Evolutionary conservation across 1,284 basidiomycete species (phyloP).

Genomic region (Fomitiporia mediterranea): DNA sequence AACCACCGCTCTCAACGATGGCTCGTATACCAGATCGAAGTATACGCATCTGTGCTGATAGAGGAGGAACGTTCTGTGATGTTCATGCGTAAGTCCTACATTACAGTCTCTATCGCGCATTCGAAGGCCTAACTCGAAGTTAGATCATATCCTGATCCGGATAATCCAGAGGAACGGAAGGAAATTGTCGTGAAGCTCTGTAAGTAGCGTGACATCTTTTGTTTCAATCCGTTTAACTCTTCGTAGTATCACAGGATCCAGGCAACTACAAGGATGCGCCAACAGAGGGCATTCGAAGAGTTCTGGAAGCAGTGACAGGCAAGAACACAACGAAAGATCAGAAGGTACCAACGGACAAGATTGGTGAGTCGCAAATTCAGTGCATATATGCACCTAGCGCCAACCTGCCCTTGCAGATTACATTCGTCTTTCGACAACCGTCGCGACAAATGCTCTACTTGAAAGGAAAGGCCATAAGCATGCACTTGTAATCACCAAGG

Average conservation of each 20-base stretch:
- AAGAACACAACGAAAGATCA: slow-evolving; percentile 59
- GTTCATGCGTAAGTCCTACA: slow-evolving; percentile 58
- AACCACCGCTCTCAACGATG: neutral
- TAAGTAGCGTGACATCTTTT: slow-evolving; percentile 33
- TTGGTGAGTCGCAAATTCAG: slow-evolving; percentile 48
- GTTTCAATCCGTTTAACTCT: neutral
- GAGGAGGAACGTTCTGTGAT: slow-evolving; percentile 80
- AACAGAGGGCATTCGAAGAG: slow-evolving; percentile 89
- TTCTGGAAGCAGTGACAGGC: slow-evolving; percentile 77
- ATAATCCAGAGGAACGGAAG: slow-evolving; percentile 52
- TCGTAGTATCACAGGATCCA: slow-evolving; percentile 77
- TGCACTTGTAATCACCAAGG: slow-evolving; percentile 88
- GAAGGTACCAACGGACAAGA: slow-evolving; percentile 75
- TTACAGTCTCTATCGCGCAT: neutral
- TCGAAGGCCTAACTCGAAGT: slow-evolving; percentile 2
- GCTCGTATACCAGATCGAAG: slow-evolving; percentile 52
- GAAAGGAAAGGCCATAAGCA: slow-evolving; percentile 92
- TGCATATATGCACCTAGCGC: slow-evolving; percentile 3
- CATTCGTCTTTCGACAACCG: slow-evolving; percentile 90
- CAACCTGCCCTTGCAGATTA: slow-evolving; percentile 53
- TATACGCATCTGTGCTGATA: slow-evolving; percentile 50
- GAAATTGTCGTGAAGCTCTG: slow-evolving; percentile 80
- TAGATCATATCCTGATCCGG: slow-evolving; percentile 71
- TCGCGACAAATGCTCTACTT: slow-evolving; percentile 93
- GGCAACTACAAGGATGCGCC: slow-evolving; percentile 91